Percentiles rank a stretch among this genome's conserved stretches.
Evolutionary conservation across 768 basidiomycete species (phyloP).

Genomic region (Suillus decipiens): DNA sequence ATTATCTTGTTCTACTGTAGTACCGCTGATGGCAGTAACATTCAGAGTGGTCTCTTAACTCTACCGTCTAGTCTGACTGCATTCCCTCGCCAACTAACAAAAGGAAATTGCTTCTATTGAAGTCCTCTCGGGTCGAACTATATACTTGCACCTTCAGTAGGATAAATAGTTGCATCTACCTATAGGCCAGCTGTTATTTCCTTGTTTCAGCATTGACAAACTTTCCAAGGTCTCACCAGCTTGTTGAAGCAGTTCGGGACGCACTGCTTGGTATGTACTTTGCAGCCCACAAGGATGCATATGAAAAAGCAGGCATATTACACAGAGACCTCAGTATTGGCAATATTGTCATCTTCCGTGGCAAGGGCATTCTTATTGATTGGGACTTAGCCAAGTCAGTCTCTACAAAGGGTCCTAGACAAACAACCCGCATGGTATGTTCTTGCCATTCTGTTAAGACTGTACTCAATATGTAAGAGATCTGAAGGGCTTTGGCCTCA

Average conservation of each 20-base stretch:
- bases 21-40: no score
- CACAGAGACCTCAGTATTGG: constrained; percentile 30
- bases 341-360: constrained; percentile 22
- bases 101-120: no score
- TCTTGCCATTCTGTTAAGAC: background rate
- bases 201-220: background rate
- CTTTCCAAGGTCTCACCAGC: constrained; percentile 3
- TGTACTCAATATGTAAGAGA: no score
- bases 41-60: no score
- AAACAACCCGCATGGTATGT: constrained; percentile 5
- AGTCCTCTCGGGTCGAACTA: no score
- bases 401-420: background rate
- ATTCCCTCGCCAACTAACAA: no score
- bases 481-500: no score
- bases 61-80: no score
- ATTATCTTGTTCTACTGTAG: no score
- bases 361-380: constrained; percentile 25
- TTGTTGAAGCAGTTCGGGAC: constrained; percentile 20
- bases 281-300: constrained; percentile 22
- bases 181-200: no score
- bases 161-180: no score
- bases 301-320: constrained; percentile 15
- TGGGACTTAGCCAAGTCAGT: constrained; percentile 25
- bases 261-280: constrained; percentile 13
- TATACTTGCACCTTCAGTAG: no score